A percentile compares a stretch with the other conserved stretches of the same genome.
These are phyloP conservation scores for Psilocybe azurescens DNA, from an alignment of 768 basidiomycete species.

Conservation along the genomic window DNA sequence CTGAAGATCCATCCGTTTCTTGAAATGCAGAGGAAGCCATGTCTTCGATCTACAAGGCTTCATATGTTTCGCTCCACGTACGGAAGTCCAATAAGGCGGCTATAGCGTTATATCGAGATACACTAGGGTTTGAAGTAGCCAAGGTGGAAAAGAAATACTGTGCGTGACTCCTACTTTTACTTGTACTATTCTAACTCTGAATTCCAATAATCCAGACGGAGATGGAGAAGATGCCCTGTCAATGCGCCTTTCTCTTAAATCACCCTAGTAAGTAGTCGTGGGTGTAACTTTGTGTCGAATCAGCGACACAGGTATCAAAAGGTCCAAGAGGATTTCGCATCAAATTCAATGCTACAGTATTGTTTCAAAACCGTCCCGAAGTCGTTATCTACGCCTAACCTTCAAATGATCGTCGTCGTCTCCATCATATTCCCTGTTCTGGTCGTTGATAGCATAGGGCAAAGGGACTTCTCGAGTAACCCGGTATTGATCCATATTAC, in stretches of 20 bases:
- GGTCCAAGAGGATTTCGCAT: background rate
- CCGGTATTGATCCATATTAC: constrained; percentile 93
- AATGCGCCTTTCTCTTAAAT: constrained; percentile 60
- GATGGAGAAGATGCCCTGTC: constrained; percentile 89
- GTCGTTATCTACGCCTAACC: constrained; percentile 1
- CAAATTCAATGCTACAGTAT: background rate
- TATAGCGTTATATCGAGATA: constrained; percentile 85
- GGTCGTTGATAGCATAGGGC: constrained; percentile 71
- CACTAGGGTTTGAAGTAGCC: constrained; percentile 87
- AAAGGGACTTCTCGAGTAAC: constrained; percentile 85
- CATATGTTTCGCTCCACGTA: constrained; percentile 89
- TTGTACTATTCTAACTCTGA: background rate
- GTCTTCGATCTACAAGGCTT: constrained; percentile 83
- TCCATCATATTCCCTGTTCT: constrained; percentile 50
- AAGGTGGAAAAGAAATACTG: constrained; percentile 91
- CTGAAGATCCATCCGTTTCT: background rate
- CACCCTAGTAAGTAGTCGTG: constrained; percentile 1
- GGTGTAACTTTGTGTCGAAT: background rate
- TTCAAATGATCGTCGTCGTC: constrained; percentile 29
- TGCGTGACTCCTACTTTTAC: constrained; percentile 45
- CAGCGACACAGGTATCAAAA: background rate
- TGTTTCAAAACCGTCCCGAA: background rate
- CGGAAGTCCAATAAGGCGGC: constrained; percentile 96
- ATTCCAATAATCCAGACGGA: constrained; percentile 59
- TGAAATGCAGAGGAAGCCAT: constrained; percentile 81